Evolutionary conservation across 164 flowering plant species (phyloP).

Genomic region (Piper longum): DNA sequence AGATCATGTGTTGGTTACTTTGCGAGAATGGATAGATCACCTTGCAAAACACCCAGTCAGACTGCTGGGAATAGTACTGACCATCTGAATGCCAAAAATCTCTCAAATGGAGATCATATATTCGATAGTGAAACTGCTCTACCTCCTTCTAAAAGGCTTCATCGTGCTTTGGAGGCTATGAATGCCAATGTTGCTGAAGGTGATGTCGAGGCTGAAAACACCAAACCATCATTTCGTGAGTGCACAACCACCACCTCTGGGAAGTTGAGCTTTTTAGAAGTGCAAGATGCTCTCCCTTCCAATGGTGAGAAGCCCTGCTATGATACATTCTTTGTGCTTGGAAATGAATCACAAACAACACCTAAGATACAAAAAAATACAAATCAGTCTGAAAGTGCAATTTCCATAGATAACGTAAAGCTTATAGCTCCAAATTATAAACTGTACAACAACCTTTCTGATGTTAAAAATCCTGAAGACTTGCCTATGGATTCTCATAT

Average conservation of each 20-base stretch:
- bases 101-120: conserved; percentile 29
- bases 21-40: conserved; percentile 15
- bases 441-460: not conserved
- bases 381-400: not conserved
- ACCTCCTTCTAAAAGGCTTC: conserved; percentile 86
- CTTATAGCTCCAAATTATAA: not conserved
- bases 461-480: conserved; percentile 7
- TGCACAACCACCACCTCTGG: conserved; percentile 9
- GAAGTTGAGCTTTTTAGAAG: not conserved
- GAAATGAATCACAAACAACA: not conserved
- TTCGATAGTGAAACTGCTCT: conserved; percentile 79
- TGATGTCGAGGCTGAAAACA: conserved; percentile 19
- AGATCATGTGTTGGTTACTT: conserved; percentile 11
- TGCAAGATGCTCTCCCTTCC: not conserved
- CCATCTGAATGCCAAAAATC: conserved; percentile 23
- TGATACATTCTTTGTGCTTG: not conserved
- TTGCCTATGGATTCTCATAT: conserved; percentile 5
- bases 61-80: conserved; percentile 13
- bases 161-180: conserved; percentile 90
- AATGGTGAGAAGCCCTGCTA: too few relatives aligned
- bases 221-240: conserved; percentile 10
- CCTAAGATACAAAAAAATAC: not conserved
- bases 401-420: conserved; percentile 11
- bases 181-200: conserved; percentile 80
- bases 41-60: conserved; percentile 14